These are phyloP conservation scores for Tuber indicum DNA, from an alignment of 495 filamentous ascomycete species.

Conservation along the genomic window DNA sequence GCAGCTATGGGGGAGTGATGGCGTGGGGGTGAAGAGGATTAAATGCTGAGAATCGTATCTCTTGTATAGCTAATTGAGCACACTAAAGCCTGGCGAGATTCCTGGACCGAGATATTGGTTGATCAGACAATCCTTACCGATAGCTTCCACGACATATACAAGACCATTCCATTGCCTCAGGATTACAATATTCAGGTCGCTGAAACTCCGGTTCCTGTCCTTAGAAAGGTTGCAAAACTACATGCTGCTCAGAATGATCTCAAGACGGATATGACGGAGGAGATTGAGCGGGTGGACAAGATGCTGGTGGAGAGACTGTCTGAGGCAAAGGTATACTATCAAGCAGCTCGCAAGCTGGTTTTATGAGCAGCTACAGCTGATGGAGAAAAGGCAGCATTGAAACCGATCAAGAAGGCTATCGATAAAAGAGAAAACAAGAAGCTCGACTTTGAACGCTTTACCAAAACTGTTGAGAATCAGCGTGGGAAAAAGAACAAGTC, in stretches of 20 bases:
- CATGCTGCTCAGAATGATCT: conserved; percentile 67
- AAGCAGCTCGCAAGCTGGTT: not conserved
- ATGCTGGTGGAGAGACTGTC: conserved; percentile 66
- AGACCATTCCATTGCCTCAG: conserved; percentile 65
- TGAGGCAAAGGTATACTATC: conserved; percentile 42
- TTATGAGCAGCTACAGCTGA: conserved; percentile 2
- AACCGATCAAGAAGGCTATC: conserved; percentile 79
- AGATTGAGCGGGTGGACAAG: conserved; percentile 65
- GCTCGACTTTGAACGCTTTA: conserved; percentile 78
- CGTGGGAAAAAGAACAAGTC: conserved; percentile 64
- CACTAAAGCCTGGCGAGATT: conserved; percentile 74
- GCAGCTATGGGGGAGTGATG: not conserved
- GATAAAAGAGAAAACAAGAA: conserved; percentile 88
- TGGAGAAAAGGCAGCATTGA: conserved; percentile 59
- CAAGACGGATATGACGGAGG: conserved; percentile 65
- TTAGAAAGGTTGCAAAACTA: conserved; percentile 62
- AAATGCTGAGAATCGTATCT: conserved; percentile 21
- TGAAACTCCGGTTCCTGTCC: conserved; percentile 56
- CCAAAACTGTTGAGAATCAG: conserved; percentile 64
- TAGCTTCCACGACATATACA: conserved; percentile 73
- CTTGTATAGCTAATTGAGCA: conserved; percentile 67
- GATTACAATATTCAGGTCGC: conserved; percentile 52
- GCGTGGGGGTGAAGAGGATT: conserved; percentile 4
- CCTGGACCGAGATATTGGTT: conserved; percentile 69
- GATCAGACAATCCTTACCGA: conserved; percentile 63